phyloP scores from a whole-genome alignment of 129 eudicot species.

The Centrapalus pauciflorus region DNA sequence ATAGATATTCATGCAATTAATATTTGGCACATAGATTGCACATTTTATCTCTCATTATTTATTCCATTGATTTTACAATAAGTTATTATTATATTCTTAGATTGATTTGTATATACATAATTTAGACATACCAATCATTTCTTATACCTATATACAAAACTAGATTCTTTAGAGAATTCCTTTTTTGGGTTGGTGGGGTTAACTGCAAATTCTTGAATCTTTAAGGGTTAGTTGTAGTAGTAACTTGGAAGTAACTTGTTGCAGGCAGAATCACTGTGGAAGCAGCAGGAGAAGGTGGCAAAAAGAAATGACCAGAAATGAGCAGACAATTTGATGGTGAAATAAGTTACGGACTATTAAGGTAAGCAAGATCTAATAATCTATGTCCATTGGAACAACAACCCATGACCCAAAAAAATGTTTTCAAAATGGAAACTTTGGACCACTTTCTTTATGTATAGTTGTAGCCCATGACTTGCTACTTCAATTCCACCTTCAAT shows the following conservation, averaged over 20 bases:
- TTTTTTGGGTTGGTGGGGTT: constrained; percentile 18
- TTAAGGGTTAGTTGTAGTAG: constrained; percentile 15
- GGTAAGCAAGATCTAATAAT: not conserved
- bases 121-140: not conserved
- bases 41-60: too few relatives aligned
- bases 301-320: not conserved
- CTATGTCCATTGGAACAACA: not conserved
- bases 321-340: constrained; percentile 14
- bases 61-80: too few relatives aligned
- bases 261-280: constrained; percentile 6
- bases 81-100: too few relatives aligned
- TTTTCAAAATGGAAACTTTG: constrained; percentile 14
- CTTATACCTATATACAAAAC: not conserved
- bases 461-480: not conserved
- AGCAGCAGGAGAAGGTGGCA: not conserved
- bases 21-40: too few relatives aligned
- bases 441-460: constrained; percentile 18
- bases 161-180: not conserved
- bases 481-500: not conserved
- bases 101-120: too few relatives aligned
- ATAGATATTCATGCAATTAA: too few relatives aligned
- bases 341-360: constrained; percentile 3
- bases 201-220: not conserved
- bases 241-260: constrained; percentile 29
- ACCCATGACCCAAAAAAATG: not conserved